phyloP scores from a whole-genome alignment of 345 rosid species.

The Balakata baccata region DNA sequence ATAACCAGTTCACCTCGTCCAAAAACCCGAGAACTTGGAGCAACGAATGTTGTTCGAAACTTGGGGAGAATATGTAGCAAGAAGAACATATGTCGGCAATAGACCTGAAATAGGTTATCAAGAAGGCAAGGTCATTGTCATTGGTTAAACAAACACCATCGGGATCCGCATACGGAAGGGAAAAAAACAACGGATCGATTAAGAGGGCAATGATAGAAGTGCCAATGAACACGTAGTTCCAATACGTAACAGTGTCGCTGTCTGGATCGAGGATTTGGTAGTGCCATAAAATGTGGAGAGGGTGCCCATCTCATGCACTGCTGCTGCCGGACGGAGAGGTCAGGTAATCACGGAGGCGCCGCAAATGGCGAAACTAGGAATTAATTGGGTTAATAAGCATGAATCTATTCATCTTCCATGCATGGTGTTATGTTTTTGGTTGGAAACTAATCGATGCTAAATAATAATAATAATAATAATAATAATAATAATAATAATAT shows the following conservation, averaged over 20 bases:
- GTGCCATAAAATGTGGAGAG: slow-evolving; percentile 65
- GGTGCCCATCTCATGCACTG: slow-evolving; percentile 7
- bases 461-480: too few species aligned
- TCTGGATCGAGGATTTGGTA: slow-evolving; percentile 83
- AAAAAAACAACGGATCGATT: slow-evolving; percentile 84
- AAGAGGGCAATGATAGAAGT: slow-evolving; percentile 74
- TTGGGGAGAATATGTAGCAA: slow-evolving; percentile 63
- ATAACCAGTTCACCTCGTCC: slow-evolving; percentile 86
- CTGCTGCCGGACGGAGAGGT: slow-evolving; percentile 11
- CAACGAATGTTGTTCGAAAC: slow-evolving; percentile 78
- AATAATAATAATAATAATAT: too few species aligned
- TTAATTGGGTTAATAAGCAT: too few species aligned
- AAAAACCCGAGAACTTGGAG: slow-evolving; percentile 69
- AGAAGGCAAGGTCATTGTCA: slow-evolving; percentile 46
- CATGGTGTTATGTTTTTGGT: too few species aligned
- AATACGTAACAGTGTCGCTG: slow-evolving; percentile 69
- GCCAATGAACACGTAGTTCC: slow-evolving; percentile 86
- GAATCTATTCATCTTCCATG: too few species aligned
- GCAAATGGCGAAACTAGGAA: slow-evolving; percentile 36
- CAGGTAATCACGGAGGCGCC: slow-evolving; percentile 33
- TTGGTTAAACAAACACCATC: slow-evolving; percentile 45
- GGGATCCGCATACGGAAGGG: slow-evolving; percentile 43
- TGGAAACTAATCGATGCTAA: too few species aligned
- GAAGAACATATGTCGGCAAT: slow-evolving; percentile 62
- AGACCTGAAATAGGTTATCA: slow-evolving; percentile 63